A percentile compares a stretch with the other conserved stretches of the same genome.
phyloP scores from a whole-genome alignment of 2,329 filamentous ascomycete species.

The Sporothrix curviconia region DNA sequence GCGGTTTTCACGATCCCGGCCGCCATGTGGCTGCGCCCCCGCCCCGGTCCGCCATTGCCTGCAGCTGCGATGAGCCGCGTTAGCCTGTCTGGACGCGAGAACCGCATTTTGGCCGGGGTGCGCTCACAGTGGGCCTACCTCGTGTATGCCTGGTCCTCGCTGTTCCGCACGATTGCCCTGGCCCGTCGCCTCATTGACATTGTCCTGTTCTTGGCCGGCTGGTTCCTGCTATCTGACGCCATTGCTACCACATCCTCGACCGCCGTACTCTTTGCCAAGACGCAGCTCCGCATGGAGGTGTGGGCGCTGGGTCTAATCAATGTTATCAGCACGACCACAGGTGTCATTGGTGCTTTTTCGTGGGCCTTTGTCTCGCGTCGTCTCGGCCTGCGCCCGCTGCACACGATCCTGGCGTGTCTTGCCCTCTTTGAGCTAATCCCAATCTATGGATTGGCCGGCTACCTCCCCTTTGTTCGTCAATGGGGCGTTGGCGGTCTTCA shows the following conservation, averaged over 20 bases:
- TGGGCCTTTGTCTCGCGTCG: constrained; percentile 74
- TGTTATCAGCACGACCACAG: constrained; percentile 78
- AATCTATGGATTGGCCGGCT: constrained; percentile 82
- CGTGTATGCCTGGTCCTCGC: constrained; percentile 74
- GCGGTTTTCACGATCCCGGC: constrained; percentile 82
- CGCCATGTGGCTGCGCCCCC: constrained; percentile 76
- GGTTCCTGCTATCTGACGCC: constrained; percentile 91
- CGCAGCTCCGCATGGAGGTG: constrained; percentile 79
- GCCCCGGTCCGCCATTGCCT: constrained; percentile 77
- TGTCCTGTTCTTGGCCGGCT: constrained; percentile 72
- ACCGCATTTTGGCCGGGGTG: constrained; percentile 24
- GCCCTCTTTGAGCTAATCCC: constrained; percentile 87
- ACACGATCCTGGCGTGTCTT: constrained; percentile 90
- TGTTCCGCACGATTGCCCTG: constrained; percentile 71
- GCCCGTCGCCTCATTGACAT: constrained; percentile 69
- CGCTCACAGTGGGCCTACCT: constrained; percentile 64
- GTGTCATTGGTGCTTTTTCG: constrained; percentile 80
- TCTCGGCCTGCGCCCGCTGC: constrained; percentile 66
- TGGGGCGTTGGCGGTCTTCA: constrained; percentile 81
- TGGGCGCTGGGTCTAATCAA: constrained; percentile 88
- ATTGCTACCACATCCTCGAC: constrained; percentile 93
- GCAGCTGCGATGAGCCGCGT: constrained; percentile 21
- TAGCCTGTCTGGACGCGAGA: constrained; percentile 19
- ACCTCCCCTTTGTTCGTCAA: constrained; percentile 68
- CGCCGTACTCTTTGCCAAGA: constrained; percentile 93